Conservation (phyloP, 2,329 filamentous ascomycete genomes). For the Fusarium piperis region DNA sequence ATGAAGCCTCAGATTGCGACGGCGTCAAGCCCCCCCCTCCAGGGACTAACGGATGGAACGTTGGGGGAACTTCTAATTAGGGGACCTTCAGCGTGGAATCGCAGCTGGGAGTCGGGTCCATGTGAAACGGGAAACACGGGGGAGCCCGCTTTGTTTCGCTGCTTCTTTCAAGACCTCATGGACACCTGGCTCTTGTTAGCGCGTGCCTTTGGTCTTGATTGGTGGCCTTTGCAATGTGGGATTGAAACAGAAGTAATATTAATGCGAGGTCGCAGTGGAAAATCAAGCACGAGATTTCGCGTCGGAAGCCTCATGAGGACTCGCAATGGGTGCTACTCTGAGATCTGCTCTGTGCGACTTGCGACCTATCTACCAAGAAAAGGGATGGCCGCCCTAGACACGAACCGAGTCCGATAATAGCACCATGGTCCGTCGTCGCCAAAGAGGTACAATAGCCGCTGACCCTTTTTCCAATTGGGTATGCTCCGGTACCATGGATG, state of each 20-base stretch:
- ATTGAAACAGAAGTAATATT: slow-evolving; percentile 28
- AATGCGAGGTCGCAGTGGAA: slow-evolving; percentile 1
- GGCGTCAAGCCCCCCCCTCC: slow-evolving; percentile 3
- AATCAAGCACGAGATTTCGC: background rate
- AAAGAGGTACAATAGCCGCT: background rate
- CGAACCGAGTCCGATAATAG: slow-evolving; percentile 1
- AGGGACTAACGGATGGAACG: background rate
- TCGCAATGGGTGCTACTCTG: background rate
- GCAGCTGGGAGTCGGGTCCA: background rate
- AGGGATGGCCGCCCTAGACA: slow-evolving; percentile 3
- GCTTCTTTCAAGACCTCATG: slow-evolving; percentile 11
- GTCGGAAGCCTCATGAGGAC: background rate
- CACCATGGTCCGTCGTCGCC: slow-evolving; percentile 7
- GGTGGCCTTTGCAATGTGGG: background rate
- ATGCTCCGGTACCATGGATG: slow-evolving; percentile 31
- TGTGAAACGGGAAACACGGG: slow-evolving; percentile 33
- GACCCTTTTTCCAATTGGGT: slow-evolving; percentile 28
- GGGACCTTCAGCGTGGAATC: slow-evolving; percentile 7
- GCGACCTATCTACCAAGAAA: slow-evolving; percentile 6
- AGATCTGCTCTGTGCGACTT: background rate
- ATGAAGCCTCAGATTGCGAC: background rate
- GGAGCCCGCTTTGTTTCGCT: slow-evolving; percentile 25
- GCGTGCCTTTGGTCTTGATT: slow-evolving; percentile 12
- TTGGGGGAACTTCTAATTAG: slow-evolving; percentile 21
- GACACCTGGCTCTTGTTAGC: slow-evolving; percentile 10